phyloP scores from a whole-genome alignment of 768 basidiomycete genomes.

The Mycena amicta region DNA sequence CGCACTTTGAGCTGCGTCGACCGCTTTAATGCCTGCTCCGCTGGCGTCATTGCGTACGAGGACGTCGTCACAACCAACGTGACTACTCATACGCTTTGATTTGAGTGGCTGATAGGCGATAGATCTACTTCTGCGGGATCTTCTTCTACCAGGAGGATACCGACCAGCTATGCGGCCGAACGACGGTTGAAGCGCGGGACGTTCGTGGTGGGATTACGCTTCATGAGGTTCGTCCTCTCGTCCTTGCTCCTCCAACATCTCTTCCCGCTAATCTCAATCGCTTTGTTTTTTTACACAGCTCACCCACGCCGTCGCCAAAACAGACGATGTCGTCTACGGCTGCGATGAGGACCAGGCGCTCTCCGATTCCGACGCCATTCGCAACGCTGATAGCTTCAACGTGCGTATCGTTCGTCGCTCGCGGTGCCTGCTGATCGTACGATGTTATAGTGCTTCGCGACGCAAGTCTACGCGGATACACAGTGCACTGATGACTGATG shows the following conservation, averaged over 20 bases:
- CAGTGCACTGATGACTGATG: too few relatives aligned
- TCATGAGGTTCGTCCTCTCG: conserved; percentile 25
- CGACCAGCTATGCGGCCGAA: conserved; percentile 43
- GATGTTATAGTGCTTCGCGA: conserved; percentile 42
- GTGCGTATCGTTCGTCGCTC: conserved; percentile 26
- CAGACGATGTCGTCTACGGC: conserved; percentile 45
- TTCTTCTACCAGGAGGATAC: conserved; percentile 50
- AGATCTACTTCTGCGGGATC: conserved; percentile 51
- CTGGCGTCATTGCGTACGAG: conserved; percentile 50
- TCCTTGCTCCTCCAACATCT: background rate
- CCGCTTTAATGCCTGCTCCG: conserved; percentile 36
- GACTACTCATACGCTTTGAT: background rate
- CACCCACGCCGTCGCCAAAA: conserved; percentile 44
- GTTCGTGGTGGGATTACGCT: conserved; percentile 50
- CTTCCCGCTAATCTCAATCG: background rate
- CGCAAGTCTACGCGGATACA: too few relatives aligned
- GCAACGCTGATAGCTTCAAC: conserved; percentile 53
- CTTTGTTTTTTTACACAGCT: conserved; percentile 33
- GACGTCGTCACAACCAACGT: conserved; percentile 48
- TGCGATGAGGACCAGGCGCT: conserved; percentile 43
- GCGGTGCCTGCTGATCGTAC: background rate
- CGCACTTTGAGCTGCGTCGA: conserved; percentile 49
- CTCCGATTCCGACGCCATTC: conserved; percentile 33
- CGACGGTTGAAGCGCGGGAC: conserved; percentile 46
- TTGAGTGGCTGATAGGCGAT: background rate